Conservation (phyloP, 2,329 filamentous ascomycete species). For the Elsinoe perseae region DNA sequence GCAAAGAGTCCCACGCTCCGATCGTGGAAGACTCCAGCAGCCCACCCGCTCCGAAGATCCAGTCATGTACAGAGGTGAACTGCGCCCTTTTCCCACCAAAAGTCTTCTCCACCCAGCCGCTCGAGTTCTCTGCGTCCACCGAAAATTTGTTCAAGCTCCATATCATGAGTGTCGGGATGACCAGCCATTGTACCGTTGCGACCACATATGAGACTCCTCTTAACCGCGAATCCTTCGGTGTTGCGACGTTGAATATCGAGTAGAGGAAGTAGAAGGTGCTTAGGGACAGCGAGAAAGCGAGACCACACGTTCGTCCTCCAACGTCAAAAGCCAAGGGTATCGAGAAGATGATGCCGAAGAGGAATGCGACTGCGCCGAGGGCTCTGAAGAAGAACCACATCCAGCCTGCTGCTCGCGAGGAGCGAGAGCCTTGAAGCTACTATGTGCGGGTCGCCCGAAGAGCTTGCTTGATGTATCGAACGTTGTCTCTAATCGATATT, state of each 20-base stretch:
- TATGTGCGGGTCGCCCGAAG: background rate
- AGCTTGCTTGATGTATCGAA: background rate
- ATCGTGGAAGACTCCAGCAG: constrained; percentile 72
- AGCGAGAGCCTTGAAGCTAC: background rate
- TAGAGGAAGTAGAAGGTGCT: constrained; percentile 87
- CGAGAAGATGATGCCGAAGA: constrained; percentile 86
- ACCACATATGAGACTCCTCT: constrained; percentile 62
- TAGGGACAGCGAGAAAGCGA: constrained; percentile 85
- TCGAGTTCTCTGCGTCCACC: constrained; percentile 65
- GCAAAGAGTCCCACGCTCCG: constrained; percentile 77
- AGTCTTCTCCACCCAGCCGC: constrained; percentile 73
- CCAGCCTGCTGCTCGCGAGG: constrained; percentile 29
- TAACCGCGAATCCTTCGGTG: constrained; percentile 68
- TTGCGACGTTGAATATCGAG: constrained; percentile 70
- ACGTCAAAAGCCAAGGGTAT: constrained; percentile 98
- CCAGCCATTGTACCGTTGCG: constrained; percentile 72
- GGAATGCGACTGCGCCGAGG: constrained; percentile 73
- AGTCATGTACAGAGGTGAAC: constrained; percentile 64
- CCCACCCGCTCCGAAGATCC: constrained; percentile 81
- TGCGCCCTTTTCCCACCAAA: constrained; percentile 58
- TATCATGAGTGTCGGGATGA: constrained; percentile 79
- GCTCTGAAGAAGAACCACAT: constrained; percentile 76
- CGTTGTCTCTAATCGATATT: background rate
- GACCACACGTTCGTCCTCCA: constrained; percentile 83
- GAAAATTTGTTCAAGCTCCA: constrained; percentile 95